Evolutionary conservation across 2,329 filamentous ascomycete species (phyloP), one percentile per base, ranked within the genome.

Genomic region (Hyphodiscus sp.): DNA sequence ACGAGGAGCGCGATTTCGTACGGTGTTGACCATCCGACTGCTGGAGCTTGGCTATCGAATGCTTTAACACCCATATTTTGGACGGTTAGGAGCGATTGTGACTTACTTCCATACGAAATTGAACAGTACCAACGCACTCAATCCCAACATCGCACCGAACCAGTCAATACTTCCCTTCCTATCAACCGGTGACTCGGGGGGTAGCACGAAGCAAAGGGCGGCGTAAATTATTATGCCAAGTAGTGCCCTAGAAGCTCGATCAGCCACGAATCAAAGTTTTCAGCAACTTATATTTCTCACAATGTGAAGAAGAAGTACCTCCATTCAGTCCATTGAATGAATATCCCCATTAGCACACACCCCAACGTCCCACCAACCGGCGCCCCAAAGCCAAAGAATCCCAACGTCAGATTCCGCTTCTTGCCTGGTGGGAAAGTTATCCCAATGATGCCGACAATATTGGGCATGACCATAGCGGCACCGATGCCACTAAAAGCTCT

Each of bases 101-200:
- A 51, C 56, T 53, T 55, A 76, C 75, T 77, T 79, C 71, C 75
- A 79, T 1, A 70, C 70, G n/a, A 79, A 69, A 51, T 76, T 78
- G 53, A 78, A 78, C 0, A 77, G 58, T 1, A 77, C 63, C n/a
- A 78, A 59, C 6, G 70, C 69, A 15, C 64, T 59, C 1, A 71
- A 63, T 0, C 70, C 74, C 2, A 76, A 63, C 7, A 61, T 63
- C 1, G 69, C 69, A 0, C 74, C 76, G 11, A 72, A 51, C 57
- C 66, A 73, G 51, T 75, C 72, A 23, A 74, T 65, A 23, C 64
- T 68, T 1, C 71, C 73, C 20, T 69, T 56, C n/a, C 57, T 58
- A 57, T 72, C 33, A 2, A 38, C 50, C 8, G 51, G 7, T 8
- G 41, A 47, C 44, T 54, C 55, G 20, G 29, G 23, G 2, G 20